A percentile compares a stretch with the other conserved stretches of the same genome.
Conservation (phyloP, 495 filamentous ascomycete genomes). For the Beverwykella pulmonaria region DNA sequence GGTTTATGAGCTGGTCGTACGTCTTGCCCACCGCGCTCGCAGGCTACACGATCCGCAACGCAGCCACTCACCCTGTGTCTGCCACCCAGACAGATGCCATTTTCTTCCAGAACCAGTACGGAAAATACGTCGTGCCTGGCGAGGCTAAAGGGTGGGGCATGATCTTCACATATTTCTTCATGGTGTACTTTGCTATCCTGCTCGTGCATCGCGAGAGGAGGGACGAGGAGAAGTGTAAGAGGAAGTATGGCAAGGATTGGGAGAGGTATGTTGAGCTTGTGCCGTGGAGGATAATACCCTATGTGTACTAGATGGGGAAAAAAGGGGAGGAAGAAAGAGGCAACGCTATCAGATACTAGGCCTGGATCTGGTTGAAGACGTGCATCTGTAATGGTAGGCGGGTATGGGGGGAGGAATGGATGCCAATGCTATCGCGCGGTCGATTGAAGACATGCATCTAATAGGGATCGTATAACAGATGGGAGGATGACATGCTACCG, state of each 20-base stretch:
- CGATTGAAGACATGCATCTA: constrained; percentile 32
- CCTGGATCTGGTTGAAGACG: constrained; percentile 30
- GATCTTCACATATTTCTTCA: constrained; percentile 91
- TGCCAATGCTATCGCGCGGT: constrained; percentile 30
- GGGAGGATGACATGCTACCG: constrained; percentile 22
- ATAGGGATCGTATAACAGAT: not conserved
- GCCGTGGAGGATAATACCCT: constrained; percentile 83
- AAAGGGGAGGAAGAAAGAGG: constrained; percentile 7
- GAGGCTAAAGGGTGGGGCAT: constrained; percentile 79
- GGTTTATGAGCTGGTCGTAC: constrained; percentile 92
- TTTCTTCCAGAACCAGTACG: constrained; percentile 37
- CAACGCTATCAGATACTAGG: constrained; percentile 20
- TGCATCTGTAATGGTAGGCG: constrained; percentile 13
- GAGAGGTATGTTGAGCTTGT: constrained; percentile 84
- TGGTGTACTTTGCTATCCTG: constrained; percentile 88
- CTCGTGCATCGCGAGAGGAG: constrained; percentile 87
- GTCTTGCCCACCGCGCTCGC: constrained; percentile 86
- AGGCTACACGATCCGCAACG: constrained; percentile 67
- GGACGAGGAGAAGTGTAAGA: constrained; percentile 89
- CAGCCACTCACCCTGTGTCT: constrained; percentile 25
- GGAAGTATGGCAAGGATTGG: constrained; percentile 95
- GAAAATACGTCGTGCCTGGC: constrained; percentile 60
- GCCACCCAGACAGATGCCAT: constrained; percentile 46
- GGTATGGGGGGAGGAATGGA: not conserved
- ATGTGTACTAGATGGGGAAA: constrained; percentile 65